Evolutionary conservation across 768 basidiomycete species (phyloP).

Genomic region (Phylloporus sp.): DNA sequence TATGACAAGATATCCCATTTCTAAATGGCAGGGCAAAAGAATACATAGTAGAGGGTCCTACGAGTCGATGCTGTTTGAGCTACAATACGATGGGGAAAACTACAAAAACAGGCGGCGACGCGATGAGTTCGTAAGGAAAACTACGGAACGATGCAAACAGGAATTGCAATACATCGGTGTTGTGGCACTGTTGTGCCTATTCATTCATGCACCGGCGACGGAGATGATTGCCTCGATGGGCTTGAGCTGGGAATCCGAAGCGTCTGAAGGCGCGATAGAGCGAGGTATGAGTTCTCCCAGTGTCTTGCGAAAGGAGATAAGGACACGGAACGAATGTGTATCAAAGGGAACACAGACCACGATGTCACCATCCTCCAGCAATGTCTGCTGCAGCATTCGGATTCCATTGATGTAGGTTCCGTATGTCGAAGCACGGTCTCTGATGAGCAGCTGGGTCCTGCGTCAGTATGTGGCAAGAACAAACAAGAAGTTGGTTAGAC

Average conservation of each 20-base stretch:
- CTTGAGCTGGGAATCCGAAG: conserved; percentile 43
- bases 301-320: conserved; percentile 28
- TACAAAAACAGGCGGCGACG: conserved; percentile 1
- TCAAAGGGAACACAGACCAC: conserved; percentile 33
- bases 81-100: not conserved
- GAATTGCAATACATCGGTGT: not conserved
- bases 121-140: not conserved
- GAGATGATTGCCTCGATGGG: conserved; percentile 42
- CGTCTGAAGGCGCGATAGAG: conserved; percentile 37
- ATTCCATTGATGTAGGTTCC: conserved; percentile 48
- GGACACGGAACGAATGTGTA: not conserved
- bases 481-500: conserved; percentile 24
- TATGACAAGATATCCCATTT: not conserved
- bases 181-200: not conserved
- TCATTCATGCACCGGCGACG: conserved; percentile 30
- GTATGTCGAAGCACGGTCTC: conserved; percentile 43
- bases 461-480: conserved; percentile 7
- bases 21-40: not conserved
- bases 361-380: conserved; percentile 40
- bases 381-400: conserved; percentile 35
- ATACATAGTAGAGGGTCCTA: conserved; percentile 1
- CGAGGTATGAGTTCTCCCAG: conserved; percentile 39
- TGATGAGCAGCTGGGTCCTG: conserved; percentile 39
- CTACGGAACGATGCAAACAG: not conserved
- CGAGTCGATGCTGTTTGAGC: not conserved